Evolutionary conservation across 805 yeast genomes (phyloP).

Genomic region (Ogataea methylovora): DNA sequence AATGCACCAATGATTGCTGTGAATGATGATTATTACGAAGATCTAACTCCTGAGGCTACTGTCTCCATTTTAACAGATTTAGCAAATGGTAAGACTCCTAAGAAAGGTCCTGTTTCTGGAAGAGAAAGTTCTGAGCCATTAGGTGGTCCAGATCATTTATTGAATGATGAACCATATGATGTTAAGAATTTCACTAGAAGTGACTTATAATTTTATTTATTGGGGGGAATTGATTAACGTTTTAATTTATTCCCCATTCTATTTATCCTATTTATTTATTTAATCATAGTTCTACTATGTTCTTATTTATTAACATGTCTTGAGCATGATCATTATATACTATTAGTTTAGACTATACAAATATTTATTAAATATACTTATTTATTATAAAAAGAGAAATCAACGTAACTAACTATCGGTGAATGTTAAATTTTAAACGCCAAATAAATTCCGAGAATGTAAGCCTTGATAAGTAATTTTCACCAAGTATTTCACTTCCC

Average conservation of each 20-base stretch:
- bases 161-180: conserved; percentile 56
- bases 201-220: conserved; percentile 38
- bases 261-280: not conserved
- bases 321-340: too few species aligned
- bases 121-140: conserved; percentile 74
- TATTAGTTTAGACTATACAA: not conserved
- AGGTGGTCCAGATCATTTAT: conserved; percentile 58
- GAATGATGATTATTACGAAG: conserved; percentile 79
- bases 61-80: conserved; percentile 54
- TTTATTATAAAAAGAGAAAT: too few species aligned
- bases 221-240: not conserved
- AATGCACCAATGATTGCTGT: conserved; percentile 86
- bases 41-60: conserved; percentile 62
- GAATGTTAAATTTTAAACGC: too few species aligned
- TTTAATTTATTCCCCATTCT: not conserved
- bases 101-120: conserved; percentile 63
- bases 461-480: too few species aligned
- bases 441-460: too few species aligned
- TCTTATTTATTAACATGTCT: too few species aligned
- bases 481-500: too few species aligned
- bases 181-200: conserved; percentile 64
- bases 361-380: too few species aligned
- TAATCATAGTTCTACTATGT: not conserved
- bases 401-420: too few species aligned
- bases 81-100: conserved; percentile 52